phyloP scores from a whole-genome alignment of 1,139 yeast species.

The Sugiyamaella grinbergsii region DNA sequence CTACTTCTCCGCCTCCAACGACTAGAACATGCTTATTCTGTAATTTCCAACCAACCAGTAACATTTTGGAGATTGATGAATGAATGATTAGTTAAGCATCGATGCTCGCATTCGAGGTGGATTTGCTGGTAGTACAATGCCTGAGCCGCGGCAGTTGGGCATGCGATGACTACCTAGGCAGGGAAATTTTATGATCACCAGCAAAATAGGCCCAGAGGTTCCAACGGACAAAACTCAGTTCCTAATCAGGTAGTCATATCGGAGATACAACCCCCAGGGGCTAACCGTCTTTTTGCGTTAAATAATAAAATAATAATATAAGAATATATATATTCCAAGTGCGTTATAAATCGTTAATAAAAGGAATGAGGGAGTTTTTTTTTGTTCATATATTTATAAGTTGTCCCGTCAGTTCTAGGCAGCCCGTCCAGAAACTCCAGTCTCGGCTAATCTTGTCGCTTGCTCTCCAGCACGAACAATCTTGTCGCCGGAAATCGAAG shows the following conservation, averaged over 20 bases:
- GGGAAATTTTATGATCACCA: too few relatives aligned
- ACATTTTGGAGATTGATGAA: constrained; percentile 10
- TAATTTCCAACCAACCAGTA: constrained; percentile 67
- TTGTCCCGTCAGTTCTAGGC: constrained; percentile 30
- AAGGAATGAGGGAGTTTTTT: too few relatives aligned
- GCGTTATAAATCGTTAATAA: constrained; percentile 12
- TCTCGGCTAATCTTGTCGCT: constrained; percentile 47
- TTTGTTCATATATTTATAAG: too few relatives aligned
- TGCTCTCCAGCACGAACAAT: constrained; percentile 64
- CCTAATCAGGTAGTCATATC: too few relatives aligned
- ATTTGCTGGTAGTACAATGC: not conserved
- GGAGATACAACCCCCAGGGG: not conserved
- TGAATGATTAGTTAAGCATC: not conserved
- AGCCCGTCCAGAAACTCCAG: constrained; percentile 41
- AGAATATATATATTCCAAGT: constrained; percentile 6
- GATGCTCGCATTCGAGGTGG: too few relatives aligned
- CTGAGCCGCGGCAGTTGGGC: too few relatives aligned
- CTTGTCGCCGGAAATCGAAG: constrained; percentile 53
- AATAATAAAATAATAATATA: not conserved
- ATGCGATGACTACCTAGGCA: too few relatives aligned
- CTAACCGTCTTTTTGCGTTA: not conserved
- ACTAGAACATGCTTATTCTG: constrained; percentile 65
- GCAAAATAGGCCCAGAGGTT: too few relatives aligned
- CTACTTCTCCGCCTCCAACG: constrained; percentile 84
- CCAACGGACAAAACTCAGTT: too few relatives aligned